Conservation (phyloP, 495 filamentous ascomycete species). For the Tuber melanosporum region DNA sequence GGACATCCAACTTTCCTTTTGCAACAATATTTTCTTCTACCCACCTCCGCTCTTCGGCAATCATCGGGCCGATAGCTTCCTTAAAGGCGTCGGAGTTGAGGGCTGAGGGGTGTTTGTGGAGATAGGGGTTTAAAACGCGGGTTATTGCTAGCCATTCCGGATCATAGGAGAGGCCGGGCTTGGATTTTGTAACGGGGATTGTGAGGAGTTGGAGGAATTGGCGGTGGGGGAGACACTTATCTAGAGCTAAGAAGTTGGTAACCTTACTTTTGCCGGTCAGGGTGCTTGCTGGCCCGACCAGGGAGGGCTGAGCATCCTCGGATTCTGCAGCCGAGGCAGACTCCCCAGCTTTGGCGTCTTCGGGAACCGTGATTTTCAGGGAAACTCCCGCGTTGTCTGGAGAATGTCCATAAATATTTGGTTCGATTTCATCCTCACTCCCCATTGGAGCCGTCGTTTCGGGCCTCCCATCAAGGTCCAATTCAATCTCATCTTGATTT, state of each 20-base stretch:
- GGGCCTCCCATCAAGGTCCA: conserved; percentile 25
- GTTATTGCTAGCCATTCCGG: conserved; percentile 92
- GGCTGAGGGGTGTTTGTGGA: conserved; percentile 23
- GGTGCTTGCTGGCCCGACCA: conserved; percentile 41
- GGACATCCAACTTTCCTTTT: conserved; percentile 56
- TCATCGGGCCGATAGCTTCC: conserved; percentile 9
- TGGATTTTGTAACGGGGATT: conserved; percentile 43
- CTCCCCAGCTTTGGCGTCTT: conserved; percentile 59
- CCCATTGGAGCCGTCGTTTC: conserved; percentile 14
- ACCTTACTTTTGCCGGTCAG: conserved; percentile 60
- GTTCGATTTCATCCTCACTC: conserved; percentile 52
- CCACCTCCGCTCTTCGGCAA: conserved; percentile 59
- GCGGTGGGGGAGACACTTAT: conserved; percentile 72
- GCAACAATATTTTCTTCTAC: conserved; percentile 64
- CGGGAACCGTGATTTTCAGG: conserved; percentile 45
- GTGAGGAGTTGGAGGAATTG: conserved; percentile 76
- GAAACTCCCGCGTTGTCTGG: conserved; percentile 15
- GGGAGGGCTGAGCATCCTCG: conserved; percentile 6
- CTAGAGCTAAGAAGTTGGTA: conserved; percentile 82
- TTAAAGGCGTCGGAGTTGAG: conserved; percentile 9
- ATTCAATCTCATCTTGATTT: conserved; percentile 46
- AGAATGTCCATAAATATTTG: conserved; percentile 52
- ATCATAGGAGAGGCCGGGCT: conserved; percentile 65
- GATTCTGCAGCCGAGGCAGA: conserved; percentile 58
- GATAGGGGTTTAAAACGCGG: conserved; percentile 61